Percentiles rank a stretch among this genome's conserved stretches.
phyloP scores from a whole-genome alignment of 2,329 filamentous ascomycete species.

The Ophiostoma quercus region DNA sequence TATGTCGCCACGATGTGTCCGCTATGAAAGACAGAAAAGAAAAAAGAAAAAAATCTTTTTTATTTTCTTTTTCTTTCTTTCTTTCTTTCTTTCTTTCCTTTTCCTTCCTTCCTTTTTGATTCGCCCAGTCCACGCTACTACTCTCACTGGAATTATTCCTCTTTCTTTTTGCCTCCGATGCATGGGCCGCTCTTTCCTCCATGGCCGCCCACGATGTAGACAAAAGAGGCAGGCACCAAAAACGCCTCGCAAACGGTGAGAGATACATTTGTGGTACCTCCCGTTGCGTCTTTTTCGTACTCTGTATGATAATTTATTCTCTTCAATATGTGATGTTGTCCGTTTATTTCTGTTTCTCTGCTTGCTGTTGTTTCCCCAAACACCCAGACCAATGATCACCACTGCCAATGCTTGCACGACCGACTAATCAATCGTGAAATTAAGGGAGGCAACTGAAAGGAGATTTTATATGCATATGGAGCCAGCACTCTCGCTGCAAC shows the following conservation, averaged over 20 bases:
- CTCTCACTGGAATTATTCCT: not conserved
- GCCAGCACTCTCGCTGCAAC: not conserved
- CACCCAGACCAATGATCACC: not conserved
- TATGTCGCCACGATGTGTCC: not conserved
- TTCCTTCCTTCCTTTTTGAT: not conserved
- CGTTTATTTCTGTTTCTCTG: not conserved
- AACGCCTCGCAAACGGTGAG: not conserved
- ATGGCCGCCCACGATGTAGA: not conserved
- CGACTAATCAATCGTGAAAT: not conserved
- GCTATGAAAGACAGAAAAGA: too few relatives aligned
- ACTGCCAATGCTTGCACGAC: not conserved
- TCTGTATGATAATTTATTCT: too few relatives aligned
- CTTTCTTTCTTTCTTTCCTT: not conserved
- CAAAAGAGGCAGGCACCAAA: not conserved
- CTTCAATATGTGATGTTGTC: not conserved
- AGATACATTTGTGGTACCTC: not conserved
- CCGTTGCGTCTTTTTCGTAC: not conserved
- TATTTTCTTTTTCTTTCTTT: not conserved
- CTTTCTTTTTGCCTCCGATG: not conserved
- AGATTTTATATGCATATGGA: conserved; percentile 3
- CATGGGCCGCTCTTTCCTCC: not conserved
- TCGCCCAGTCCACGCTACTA: not conserved
- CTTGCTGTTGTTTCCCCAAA: not conserved
- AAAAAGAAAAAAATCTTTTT: not conserved
- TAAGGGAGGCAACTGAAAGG: not conserved